Evolutionary conservation across 192 early-diverging fungal species (phyloP).

Genomic region (Phlyctochytrium arcticum): DNA sequence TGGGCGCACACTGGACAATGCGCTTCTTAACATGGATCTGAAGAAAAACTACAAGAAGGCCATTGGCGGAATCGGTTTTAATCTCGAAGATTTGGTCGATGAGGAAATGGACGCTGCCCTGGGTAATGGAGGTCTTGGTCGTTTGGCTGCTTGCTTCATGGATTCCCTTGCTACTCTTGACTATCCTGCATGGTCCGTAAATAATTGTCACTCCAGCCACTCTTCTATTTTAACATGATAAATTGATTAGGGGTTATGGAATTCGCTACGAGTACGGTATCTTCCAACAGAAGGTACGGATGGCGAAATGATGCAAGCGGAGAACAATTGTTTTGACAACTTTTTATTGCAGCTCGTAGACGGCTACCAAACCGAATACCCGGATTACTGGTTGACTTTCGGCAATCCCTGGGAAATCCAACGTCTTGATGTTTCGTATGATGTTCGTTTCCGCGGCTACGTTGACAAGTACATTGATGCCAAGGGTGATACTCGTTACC

Average conservation of each 20-base stretch:
- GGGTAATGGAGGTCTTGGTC: slow-evolving; percentile 93
- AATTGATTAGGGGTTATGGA: slow-evolving; percentile 65
- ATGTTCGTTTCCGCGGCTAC: slow-evolving; percentile 86
- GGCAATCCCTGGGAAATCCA: slow-evolving; percentile 97
- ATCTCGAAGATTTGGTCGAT: slow-evolving; percentile 86
- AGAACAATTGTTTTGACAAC: no score
- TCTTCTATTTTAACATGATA: no score
- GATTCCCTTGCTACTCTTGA: slow-evolving; percentile 90
- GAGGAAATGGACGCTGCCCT: slow-evolving; percentile 95
- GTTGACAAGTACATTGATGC: slow-evolving; percentile 69
- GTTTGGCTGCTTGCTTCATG: slow-evolving; percentile 97
- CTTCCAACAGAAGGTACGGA: slow-evolving; percentile 87
- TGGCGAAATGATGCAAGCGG: no score
- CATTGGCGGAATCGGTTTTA: slow-evolving; percentile 78
- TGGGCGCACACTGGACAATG: slow-evolving; percentile 96
- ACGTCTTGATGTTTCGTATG: slow-evolving; percentile 86
- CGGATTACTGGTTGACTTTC: slow-evolving; percentile 96
- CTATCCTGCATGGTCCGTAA: slow-evolving; percentile 81
- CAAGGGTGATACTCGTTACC: slow-evolving; percentile 58
- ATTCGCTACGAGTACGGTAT: slow-evolving; percentile 98
- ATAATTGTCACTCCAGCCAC: not conserved
- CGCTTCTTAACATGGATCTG: slow-evolving; percentile 79
- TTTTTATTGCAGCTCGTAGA: slow-evolving; percentile 52
- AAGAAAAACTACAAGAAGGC: slow-evolving; percentile 75
- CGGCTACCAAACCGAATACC: slow-evolving; percentile 89